Percentiles rank a stretch among this genome's conserved stretches.
Conservation (phyloP, 495 filamentous ascomycete species). For the Lophium mytilinum region DNA sequence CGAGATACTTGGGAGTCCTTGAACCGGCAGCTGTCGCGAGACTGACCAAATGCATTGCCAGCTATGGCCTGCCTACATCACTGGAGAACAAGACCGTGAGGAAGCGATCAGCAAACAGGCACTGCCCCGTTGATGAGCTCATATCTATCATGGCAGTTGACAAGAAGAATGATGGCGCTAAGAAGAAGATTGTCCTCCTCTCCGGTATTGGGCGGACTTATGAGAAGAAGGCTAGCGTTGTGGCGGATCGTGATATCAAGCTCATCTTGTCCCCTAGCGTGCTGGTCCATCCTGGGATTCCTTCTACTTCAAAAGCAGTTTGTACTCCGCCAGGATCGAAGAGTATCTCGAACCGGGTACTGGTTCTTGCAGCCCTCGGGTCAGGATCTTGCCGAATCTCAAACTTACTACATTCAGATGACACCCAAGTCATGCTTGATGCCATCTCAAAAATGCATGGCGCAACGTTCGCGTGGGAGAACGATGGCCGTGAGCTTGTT, state of each 20-base stretch:
- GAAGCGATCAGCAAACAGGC: conserved; percentile 76
- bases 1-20: conserved; percentile 81
- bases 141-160: conserved; percentile 92
- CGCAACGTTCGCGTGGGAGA: conserved; percentile 93
- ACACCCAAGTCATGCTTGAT: conserved; percentile 93
- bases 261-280: conserved; percentile 77
- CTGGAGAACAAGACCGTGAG: conserved; percentile 75
- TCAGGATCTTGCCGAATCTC: conserved; percentile 78
- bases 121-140: conserved; percentile 83
- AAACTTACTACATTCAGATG: conserved; percentile 91
- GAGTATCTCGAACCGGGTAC: conserved; percentile 91
- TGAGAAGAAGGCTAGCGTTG: conserved; percentile 78
- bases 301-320: conserved; percentile 52
- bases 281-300: conserved; percentile 60
- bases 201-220: conserved; percentile 81
- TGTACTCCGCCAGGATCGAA: conserved; percentile 94
- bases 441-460: conserved; percentile 74
- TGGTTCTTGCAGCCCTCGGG: conserved; percentile 86
- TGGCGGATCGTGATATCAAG: conserved; percentile 77
- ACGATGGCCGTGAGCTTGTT: conserved; percentile 79
- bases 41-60: conserved; percentile 84
- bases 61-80: conserved; percentile 84
- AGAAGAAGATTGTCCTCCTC: conserved; percentile 95
- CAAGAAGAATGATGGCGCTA: conserved; percentile 94
- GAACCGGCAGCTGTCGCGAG: conserved; percentile 81